phyloP scores from a whole-genome alignment of 192 early-diverging fungal genomes.

The Coemansia sp. region DNA sequence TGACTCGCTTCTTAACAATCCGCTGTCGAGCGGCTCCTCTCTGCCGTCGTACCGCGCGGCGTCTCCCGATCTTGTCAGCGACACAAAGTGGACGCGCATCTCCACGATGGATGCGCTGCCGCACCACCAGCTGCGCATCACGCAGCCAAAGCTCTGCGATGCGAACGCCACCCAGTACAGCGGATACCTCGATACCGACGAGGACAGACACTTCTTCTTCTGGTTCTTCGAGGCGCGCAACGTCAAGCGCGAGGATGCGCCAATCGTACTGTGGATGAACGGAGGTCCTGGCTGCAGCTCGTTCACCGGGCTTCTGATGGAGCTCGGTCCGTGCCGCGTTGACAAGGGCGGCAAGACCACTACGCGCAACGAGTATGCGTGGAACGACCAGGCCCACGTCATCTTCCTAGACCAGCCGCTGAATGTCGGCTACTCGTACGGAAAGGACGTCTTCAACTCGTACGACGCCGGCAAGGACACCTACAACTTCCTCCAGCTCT shows the following conservation, averaged over 20 bases:
- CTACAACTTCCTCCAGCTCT: slow-evolving; percentile 90
- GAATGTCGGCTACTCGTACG: slow-evolving; percentile 90
- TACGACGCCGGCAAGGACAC: slow-evolving; percentile 81
- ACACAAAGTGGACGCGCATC: slow-evolving; percentile 33
- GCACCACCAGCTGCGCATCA: slow-evolving; percentile 71
- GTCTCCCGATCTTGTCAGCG: slow-evolving; percentile 21
- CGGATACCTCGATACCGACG: slow-evolving; percentile 70
- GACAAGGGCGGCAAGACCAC: slow-evolving; percentile 71
- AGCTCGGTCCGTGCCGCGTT: slow-evolving; percentile 85
- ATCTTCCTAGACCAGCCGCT: slow-evolving; percentile 87
- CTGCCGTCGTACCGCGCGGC: slow-evolving; percentile 19
- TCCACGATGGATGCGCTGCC: slow-evolving; percentile 61
- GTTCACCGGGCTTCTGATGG: slow-evolving; percentile 77
- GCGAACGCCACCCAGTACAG: slow-evolving; percentile 85
- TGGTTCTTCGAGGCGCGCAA: slow-evolving; percentile 96
- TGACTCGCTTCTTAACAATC: no score
- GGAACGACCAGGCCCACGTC: slow-evolving; percentile 90
- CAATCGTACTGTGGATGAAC: slow-evolving; percentile 76
- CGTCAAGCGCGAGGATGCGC: slow-evolving; percentile 66
- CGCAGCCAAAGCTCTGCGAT: slow-evolving; percentile 82
- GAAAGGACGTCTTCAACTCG: slow-evolving; percentile 69
- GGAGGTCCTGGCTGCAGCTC: slow-evolving; percentile 86
- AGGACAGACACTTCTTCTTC: slow-evolving; percentile 86
- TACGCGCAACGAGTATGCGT: slow-evolving; percentile 70
- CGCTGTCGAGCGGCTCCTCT: not conserved